Base-by-base conservation (phyloP, 2,329 filamentous ascomycete genomes). In the Pochonia chlamydosporia region DNA sequence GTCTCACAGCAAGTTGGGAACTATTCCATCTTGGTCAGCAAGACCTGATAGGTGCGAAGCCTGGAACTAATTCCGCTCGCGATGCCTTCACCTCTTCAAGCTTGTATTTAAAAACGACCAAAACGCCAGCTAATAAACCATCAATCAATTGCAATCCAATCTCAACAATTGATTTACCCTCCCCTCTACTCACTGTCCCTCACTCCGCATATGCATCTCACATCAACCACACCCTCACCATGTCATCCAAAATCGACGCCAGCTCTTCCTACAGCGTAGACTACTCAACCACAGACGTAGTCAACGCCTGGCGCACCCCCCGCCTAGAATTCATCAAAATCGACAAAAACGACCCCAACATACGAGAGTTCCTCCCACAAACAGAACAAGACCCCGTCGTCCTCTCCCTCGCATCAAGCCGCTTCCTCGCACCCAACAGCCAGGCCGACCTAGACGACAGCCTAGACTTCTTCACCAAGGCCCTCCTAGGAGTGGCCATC, bases 401-500 rank as follows among this genome's bases (percentile, higher is more conserved):
- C 13, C 40, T 53, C 28, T 47, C 49, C 2, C 43, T 54, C n/a
- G 46, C 51, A 1, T 52, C 50, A 4, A 43, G 46, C 13, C 31
- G 36, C 11, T 10, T 43, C 2, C 21, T 56, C 3, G 41, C 48
- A 14, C 55, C 51, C 26, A 42, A 44, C 8, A 45, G 48, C 23
- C 47, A 45, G 9, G 49, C 45, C 18, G 54, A 56, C 18, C 41
- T 56, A 3, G 43, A 51, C 20, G 48, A 45, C 20, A 47, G 49
- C 5, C 40, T 48, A 4, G 43, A 50, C 40, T 44, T 46, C 31
- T 28, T 31, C 18, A 25, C 44, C 36, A 52, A 54, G 20, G 23
- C 54, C 16, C 51, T 52, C n/a, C 52, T 58, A 10, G 52, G 49
- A 40, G 53, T 58, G 20, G 53, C 49, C 24, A 51, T 56, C 14